Base-by-base conservation (phyloP, 257 asterid genomes). In the Haberlea rhodopensis region DNA sequence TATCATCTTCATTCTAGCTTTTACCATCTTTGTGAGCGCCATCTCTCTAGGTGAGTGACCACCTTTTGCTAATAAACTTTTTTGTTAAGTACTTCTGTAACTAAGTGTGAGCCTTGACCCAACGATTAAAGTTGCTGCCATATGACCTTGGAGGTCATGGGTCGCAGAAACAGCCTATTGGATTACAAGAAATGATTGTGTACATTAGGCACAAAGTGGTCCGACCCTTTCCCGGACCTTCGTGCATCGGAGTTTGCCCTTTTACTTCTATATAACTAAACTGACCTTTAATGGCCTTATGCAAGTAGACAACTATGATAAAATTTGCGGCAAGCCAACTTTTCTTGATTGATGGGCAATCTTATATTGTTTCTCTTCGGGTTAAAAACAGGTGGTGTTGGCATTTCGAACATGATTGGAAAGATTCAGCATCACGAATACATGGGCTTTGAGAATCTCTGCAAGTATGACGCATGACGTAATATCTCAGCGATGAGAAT, bases 11-110 rank as follows among this genome's bases (percentile, higher is more conserved):
- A 89, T 92, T 62, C 81, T 92, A 32, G 80, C 99, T 13, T 87
- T 76, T 81, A 92, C 97, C n/a, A 92, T 92, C 79, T 92, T 92
- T 26, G 80, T 92, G 66, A 89, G 99, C 67, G 99, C 99, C 31
- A 76, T 92, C 25, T 87, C 96, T 56, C 86, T 92, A 63, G 99
- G 98, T 91, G 40, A 75, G 79, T 37, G n/a, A n/a, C n/a, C n/a
- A 18, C 51, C 10, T 66, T 22, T 37, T n/a, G n/a, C n/a, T n/a
- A n/a, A n/a, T n/a, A n/a, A n/a, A n/a, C n/a, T n/a, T n/a, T n/a
- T n/a, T n/a, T n/a, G n/a, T n/a, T n/a, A n/a, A n/a, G n/a, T n/a
- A n/a, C 48, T 13, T 40, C n/a, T 40, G 49, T 13, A 3, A 40
- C 19, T n/a, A n/a, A n/a, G n/a, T n/a, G n/a, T n/a, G n/a, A n/a